Percentiles rank a stretch among this genome's conserved stretches.
Evolutionary conservation across 2,329 filamentous ascomycete genomes (phyloP).

Genomic region (Malbranchea zuffiana): DNA sequence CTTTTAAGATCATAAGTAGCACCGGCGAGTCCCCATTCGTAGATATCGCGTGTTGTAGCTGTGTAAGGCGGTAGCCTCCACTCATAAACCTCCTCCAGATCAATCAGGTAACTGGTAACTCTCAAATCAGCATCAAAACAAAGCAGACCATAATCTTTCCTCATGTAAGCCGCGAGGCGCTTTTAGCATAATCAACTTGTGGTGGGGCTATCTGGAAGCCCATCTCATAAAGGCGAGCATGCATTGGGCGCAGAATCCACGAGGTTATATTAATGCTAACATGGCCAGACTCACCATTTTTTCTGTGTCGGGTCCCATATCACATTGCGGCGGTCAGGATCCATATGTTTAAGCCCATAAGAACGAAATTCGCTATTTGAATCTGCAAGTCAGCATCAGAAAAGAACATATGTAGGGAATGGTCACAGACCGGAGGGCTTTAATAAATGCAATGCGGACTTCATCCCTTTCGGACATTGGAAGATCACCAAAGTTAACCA

Average conservation of each 20-base stretch:
- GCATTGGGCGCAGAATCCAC: neutral
- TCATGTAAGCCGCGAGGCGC: no score
- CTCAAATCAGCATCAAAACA: neutral
- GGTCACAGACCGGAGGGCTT: constrained; percentile 11
- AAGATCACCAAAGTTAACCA: constrained; percentile 12
- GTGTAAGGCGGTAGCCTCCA: neutral
- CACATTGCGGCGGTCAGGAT: constrained; percentile 20
- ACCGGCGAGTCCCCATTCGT: constrained; percentile 10
- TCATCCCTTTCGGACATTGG: constrained; percentile 13
- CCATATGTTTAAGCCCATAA: constrained; percentile 10
- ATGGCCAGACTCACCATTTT: constrained; percentile 11
- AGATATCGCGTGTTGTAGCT: constrained; percentile 7
- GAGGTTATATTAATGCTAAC: neutral
- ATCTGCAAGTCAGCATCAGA: neutral
- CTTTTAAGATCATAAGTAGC: constrained; percentile 2
- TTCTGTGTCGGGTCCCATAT: constrained; percentile 14
- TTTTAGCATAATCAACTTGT: no score
- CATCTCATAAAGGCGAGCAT: no score
- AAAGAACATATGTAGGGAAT: neutral
- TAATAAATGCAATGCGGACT: constrained; percentile 13
- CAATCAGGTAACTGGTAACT: constrained; percentile 11
- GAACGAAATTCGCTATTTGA: constrained; percentile 12
- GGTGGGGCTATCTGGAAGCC: no score
- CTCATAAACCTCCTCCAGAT: constrained; percentile 10
- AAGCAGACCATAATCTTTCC: no score